Evolutionary conservation across 2,329 filamentous ascomycete genomes (phyloP).

Genomic region (Aspergillus pseudotamarii): DNA sequence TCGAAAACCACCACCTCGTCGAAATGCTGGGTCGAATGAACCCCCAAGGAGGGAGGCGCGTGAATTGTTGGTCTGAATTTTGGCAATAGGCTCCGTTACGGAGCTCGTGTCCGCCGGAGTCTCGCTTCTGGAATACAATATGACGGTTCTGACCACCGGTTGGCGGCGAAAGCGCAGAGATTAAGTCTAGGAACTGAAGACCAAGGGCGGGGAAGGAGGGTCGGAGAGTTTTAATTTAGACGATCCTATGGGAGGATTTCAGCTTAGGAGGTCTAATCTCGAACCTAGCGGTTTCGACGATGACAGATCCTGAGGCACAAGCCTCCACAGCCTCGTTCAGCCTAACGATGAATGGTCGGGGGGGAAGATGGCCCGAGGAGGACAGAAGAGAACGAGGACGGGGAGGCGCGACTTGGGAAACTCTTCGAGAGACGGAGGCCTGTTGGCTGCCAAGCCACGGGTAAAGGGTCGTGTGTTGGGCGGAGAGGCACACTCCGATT

Average conservation of each 20-base stretch:
- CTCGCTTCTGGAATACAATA: slow-evolving; percentile 32
- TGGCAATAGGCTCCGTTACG: slow-evolving; percentile 47
- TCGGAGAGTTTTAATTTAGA: slow-evolving; percentile 11
- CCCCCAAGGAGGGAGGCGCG: slow-evolving; percentile 63
- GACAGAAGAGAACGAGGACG: neutral
- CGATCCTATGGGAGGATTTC: slow-evolving; percentile 10
- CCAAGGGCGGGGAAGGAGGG: slow-evolving; percentile 6
- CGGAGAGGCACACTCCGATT: slow-evolving; percentile 25
- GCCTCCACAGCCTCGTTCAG: slow-evolving; percentile 15
- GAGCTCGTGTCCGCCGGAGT: slow-evolving; percentile 37
- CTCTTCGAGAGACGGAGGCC: slow-evolving; percentile 8
- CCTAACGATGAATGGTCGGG: slow-evolving; percentile 1
- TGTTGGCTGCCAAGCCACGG: slow-evolving; percentile 21
- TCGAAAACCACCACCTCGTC: slow-evolving; percentile 54
- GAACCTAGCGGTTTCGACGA: slow-evolving; percentile 7
- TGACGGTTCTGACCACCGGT: slow-evolving; percentile 37
- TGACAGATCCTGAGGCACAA: slow-evolving; percentile 11
- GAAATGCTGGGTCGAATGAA: slow-evolving; percentile 55
- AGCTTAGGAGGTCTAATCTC: slow-evolving; percentile 20
- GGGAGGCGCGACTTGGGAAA: slow-evolving; percentile 4
- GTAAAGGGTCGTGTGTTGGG: slow-evolving; percentile 24
- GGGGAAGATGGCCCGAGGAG: slow-evolving; percentile 1
- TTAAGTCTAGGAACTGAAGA: neutral
- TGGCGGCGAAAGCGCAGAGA: slow-evolving; percentile 21
- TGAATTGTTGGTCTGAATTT: slow-evolving; percentile 60